These are phyloP conservation scores for Sicyos edulis DNA, from an alignment of 306 rosid species.

Conservation along the genomic window DNA sequence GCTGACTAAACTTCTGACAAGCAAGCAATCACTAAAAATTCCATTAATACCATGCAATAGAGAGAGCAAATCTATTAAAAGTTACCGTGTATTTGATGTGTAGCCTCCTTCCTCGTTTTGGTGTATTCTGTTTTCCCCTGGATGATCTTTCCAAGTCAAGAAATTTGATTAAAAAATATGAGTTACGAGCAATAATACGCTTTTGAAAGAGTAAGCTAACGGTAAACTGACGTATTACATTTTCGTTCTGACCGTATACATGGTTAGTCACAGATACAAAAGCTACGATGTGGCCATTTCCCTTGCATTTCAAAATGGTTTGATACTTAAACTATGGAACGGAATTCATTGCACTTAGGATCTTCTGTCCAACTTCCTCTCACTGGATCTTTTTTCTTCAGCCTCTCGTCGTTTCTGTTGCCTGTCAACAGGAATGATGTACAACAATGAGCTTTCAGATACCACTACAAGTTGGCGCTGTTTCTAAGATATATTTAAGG, in stretches of 20 bases:
- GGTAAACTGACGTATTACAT: constrained; percentile 2
- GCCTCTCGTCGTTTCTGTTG: constrained; percentile 83
- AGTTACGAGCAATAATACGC: background rate
- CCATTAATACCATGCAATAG: background rate
- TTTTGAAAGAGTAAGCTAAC: background rate
- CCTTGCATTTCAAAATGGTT: constrained; percentile 32
- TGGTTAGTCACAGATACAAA: constrained; percentile 3
- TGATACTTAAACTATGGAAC: background rate
- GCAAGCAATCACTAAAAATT: background rate
- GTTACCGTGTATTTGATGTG: background rate
- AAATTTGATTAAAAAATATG: background rate
- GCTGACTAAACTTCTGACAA: background rate
- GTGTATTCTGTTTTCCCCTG: background rate
- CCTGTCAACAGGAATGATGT: constrained; percentile 30
- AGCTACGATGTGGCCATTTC: constrained; percentile 11
- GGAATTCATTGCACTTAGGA: constrained; percentile 43
- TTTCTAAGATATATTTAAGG: too few species aligned
- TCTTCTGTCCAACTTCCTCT: constrained; percentile 67
- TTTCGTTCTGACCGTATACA: background rate
- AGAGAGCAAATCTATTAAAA: background rate
- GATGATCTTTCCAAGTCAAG: background rate
- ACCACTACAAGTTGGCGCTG: too few species aligned
- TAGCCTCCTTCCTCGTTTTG: background rate
- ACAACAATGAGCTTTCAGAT: too few species aligned
- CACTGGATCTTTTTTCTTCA: constrained; percentile 77